phyloP scores from a whole-genome alignment of 805 yeast species.

The Aciculoconidium aculeatum region DNA sequence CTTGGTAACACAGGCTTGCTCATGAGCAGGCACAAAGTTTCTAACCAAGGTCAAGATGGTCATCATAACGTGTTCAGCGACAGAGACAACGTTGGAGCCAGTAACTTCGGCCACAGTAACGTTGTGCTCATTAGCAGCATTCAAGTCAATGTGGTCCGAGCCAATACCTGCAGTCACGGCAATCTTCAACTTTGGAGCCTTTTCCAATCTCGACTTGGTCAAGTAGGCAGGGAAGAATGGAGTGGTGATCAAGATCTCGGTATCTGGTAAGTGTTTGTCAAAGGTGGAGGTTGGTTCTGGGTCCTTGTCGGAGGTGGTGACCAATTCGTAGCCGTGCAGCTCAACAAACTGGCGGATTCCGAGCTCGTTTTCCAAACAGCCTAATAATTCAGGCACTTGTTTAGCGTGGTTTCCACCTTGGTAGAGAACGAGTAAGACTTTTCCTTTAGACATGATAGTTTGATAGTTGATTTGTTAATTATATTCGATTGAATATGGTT shows the following conservation, averaged over 20 bases:
- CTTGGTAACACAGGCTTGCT: slow-evolving; percentile 48
- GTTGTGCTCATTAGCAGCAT: slow-evolving; percentile 56
- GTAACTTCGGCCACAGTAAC: slow-evolving; percentile 76
- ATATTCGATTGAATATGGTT: too few relatives aligned
- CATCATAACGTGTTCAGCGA: slow-evolving; percentile 76
- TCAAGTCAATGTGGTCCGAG: slow-evolving; percentile 72
- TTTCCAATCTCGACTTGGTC: slow-evolving; percentile 57
- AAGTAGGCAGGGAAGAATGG: slow-evolving; percentile 82
- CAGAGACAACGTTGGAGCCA: slow-evolving; percentile 74
- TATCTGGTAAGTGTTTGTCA: slow-evolving; percentile 61
- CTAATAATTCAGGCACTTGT: slow-evolving; percentile 57
- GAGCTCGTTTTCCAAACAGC: slow-evolving; percentile 69
- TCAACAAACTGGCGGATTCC: slow-evolving; percentile 64
- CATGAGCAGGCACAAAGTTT: slow-evolving; percentile 75
- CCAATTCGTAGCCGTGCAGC: slow-evolving; percentile 58
- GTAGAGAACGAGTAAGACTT: slow-evolving; percentile 53
- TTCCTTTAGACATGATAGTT: slow-evolving; percentile 13
- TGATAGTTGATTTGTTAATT: too few relatives aligned
- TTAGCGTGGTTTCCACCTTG: slow-evolving; percentile 52
- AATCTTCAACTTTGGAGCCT: slow-evolving; percentile 66
- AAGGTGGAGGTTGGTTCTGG: slow-evolving; percentile 48
- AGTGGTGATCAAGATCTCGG: slow-evolving; percentile 73
- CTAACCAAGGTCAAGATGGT: slow-evolving; percentile 65
- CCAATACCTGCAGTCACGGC: slow-evolving; percentile 81
- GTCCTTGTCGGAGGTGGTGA: slow-evolving; percentile 65